phyloP scores from a whole-genome alignment of 345 rosid genomes.

The Eucalyptus victrix region DNA sequence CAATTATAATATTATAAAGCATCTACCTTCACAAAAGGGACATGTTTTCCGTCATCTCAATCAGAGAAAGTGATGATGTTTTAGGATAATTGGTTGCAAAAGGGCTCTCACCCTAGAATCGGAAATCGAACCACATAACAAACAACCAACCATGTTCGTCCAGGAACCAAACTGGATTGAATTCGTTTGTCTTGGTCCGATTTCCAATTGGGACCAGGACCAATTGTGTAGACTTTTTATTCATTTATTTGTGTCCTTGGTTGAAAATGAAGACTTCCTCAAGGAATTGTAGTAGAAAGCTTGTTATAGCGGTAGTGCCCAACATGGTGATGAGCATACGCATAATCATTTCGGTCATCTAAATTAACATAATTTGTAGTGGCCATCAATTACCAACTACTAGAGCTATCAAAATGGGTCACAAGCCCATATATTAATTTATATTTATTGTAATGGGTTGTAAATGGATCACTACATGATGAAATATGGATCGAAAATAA shows the following conservation, averaged over 20 bases:
- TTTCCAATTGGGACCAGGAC: neutral
- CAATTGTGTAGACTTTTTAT: neutral
- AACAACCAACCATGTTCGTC: neutral
- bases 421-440: no score
- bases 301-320: neutral
- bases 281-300: neutral
- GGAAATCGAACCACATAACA: neutral
- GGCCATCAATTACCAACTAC: neutral
- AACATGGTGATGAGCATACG: neutral
- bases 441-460: no score
- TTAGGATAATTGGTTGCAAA: neutral
- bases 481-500: no score
- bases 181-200: neutral
- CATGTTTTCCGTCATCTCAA: neutral
- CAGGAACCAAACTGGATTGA: accelerated
- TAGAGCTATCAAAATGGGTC: no score
- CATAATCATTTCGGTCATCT: neutral
- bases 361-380: neutral
- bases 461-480: accelerated
- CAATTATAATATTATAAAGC: neutral
- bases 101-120: neutral
- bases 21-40: neutral
- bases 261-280: neutral
- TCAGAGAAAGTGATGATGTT: no score
- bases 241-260: neutral